phyloP scores from a whole-genome alignment of 2,329 filamentous ascomycete species.

The Pseudogymnoascus sp. region DNA sequence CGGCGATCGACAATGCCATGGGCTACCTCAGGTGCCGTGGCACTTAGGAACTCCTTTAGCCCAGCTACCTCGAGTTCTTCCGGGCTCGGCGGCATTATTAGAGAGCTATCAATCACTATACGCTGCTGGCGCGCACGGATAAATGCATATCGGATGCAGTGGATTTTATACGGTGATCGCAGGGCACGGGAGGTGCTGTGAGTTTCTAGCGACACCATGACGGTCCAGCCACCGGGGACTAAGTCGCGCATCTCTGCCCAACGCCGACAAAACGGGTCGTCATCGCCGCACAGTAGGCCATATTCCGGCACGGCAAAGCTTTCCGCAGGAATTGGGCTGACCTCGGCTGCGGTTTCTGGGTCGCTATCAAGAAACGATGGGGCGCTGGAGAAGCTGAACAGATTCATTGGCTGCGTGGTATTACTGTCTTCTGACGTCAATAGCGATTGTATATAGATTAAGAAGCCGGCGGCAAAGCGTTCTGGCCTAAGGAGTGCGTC shows the following conservation, averaged over 20 bases:
- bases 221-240: background rate
- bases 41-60: background rate
- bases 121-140: background rate
- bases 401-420: constrained; percentile 7
- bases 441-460: background rate
- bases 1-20: background rate
- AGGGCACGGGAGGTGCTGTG: background rate
- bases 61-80: background rate
- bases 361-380: constrained; percentile 10
- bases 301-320: constrained; percentile 10
- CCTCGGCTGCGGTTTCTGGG: background rate
- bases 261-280: background rate
- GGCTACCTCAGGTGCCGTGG: background rate
- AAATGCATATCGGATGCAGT: background rate
- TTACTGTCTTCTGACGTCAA: background rate
- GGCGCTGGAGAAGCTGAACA: constrained; percentile 14
- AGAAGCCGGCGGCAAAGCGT: background rate
- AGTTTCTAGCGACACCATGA: background rate
- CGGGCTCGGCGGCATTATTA: background rate
- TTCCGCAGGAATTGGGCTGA: constrained; percentile 13
- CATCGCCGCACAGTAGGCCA: background rate
- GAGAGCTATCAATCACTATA: background rate
- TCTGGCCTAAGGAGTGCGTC: background rate
- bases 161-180: background rate
- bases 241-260: background rate